Evolutionary conservation across 2,329 filamentous ascomycete genomes (phyloP), one percentile per base, ranked within the genome.

Genomic region (Ascochyta viciae-villosae): DNA sequence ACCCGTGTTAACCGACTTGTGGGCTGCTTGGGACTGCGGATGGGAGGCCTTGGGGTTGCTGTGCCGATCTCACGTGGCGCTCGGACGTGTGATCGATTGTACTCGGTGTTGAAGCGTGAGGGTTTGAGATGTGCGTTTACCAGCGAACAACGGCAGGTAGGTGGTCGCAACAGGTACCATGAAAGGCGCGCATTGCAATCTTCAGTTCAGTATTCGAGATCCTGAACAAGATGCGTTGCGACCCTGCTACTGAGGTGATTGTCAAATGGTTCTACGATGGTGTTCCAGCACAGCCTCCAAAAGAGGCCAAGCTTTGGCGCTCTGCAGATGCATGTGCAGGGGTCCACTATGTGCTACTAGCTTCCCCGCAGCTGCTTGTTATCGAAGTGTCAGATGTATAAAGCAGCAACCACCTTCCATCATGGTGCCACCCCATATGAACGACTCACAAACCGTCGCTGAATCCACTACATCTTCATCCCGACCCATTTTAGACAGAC

Each of bases 401-500:
- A 66, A 63, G 49, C 41, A 56, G 56, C 57, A 40, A 31, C 34
- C 45, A 43, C 49, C 43, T 43, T 29, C 35, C 51, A 51, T 24
- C 39, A 59, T 63, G 57, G 45, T 22, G 29, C 22, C 46, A 57
- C 52, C 55, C 6, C 50, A 60, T 22, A 58, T 54, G 33, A 47
- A 62, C 52, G 37, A 53, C 45, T 55, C 56, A 24, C 53, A 55
- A 47, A 60, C 56, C 16, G 43, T 54, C 43, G 55, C 65, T 37
- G 63, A 65, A 29, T 66, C 66, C n/a, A 65, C 52, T 6, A 49
- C 67, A 44, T 64, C 70, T 27, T 74, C 70, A 26, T 63, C 65
- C 1, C 63, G 58, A 12, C 68, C 66, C 13, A 62, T 74, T 22
- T 39, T 72, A 16, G 34, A 52, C 39, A 48, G 29, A 40, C 27